These are phyloP conservation scores for Fusarium sp. DNA, from an alignment of 2,329 filamentous ascomycete species.

Conservation along the genomic window DNA sequence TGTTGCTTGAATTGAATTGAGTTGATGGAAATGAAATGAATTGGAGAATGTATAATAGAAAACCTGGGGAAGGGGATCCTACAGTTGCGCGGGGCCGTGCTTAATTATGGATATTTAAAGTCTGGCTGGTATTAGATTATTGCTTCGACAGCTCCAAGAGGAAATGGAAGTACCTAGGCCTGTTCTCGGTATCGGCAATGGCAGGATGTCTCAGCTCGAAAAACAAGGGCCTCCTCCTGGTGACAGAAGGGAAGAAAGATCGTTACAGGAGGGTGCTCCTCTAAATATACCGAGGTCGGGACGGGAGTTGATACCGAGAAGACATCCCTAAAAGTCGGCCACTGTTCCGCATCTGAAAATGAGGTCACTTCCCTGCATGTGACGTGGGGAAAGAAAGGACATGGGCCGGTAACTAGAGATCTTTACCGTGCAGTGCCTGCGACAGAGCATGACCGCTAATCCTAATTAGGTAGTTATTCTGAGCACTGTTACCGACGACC, in stretches of 20 bases:
- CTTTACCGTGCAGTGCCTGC: not conserved
- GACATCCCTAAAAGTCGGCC: conserved; percentile 29
- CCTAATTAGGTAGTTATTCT: conserved; percentile 15
- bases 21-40: conserved; percentile 16
- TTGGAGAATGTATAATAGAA: conserved; percentile 18
- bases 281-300: conserved; percentile 42
- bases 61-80: conserved; percentile 27
- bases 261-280: conserved; percentile 1
- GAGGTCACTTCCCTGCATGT: conserved; percentile 46
- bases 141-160: not conserved
- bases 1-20: conserved; percentile 9
- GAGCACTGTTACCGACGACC: not conserved
- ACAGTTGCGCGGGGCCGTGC: conserved; percentile 33
- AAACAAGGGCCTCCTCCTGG: not conserved
- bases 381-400: conserved; percentile 38
- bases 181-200: conserved; percentile 32
- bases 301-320: conserved; percentile 37
- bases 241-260: not conserved
- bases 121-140: not conserved
- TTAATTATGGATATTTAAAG: conserved; percentile 29
- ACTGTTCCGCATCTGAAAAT: conserved; percentile 43
- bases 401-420: conserved; percentile 8
- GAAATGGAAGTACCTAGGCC: not conserved
- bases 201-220: conserved; percentile 19
- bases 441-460: not conserved